These are phyloP conservation scores for Atkinsonella texensis DNA, from an alignment of 2,329 filamentous ascomycete genomes.

Conservation along the genomic window DNA sequence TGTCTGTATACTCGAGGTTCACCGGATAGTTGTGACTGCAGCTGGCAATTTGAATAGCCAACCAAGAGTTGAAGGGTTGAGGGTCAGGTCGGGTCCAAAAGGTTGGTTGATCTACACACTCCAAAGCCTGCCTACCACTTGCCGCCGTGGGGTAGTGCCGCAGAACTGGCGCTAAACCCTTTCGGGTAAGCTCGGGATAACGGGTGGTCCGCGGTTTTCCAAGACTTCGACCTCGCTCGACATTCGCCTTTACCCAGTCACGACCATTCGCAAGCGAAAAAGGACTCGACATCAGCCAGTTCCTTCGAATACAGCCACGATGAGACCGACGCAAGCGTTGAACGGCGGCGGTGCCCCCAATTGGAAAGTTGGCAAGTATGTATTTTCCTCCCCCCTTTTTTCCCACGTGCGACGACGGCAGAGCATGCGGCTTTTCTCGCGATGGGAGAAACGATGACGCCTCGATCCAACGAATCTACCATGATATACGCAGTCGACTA, in stretches of 20 bases:
- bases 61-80: conserved; percentile 7
- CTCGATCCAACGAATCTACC: background rate
- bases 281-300: conserved; percentile 13
- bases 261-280: conserved; percentile 15
- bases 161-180: conserved; percentile 22
- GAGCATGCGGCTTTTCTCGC: conserved; percentile 22
- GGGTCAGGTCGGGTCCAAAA: conserved; percentile 12
- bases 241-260: conserved; percentile 1
- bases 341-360: conserved; percentile 22
- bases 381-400: conserved; percentile 8
- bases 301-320: conserved; percentile 18
- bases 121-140: too few species aligned
- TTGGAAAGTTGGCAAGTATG: conserved; percentile 23
- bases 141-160: too few species aligned
- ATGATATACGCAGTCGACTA: conserved; percentile 9
- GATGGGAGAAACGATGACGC: background rate
- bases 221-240: conserved; percentile 12
- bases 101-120: too few species aligned
- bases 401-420: background rate
- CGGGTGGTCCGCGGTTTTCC: conserved; percentile 14
- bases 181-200: conserved; percentile 23
- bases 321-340: conserved; percentile 30
- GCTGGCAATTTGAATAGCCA: background rate
- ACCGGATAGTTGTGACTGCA: too few species aligned
- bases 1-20: too few species aligned